Base-by-base conservation (phyloP, 192 early-diverging fungal species). In the Diversispora epigaea region DNA sequence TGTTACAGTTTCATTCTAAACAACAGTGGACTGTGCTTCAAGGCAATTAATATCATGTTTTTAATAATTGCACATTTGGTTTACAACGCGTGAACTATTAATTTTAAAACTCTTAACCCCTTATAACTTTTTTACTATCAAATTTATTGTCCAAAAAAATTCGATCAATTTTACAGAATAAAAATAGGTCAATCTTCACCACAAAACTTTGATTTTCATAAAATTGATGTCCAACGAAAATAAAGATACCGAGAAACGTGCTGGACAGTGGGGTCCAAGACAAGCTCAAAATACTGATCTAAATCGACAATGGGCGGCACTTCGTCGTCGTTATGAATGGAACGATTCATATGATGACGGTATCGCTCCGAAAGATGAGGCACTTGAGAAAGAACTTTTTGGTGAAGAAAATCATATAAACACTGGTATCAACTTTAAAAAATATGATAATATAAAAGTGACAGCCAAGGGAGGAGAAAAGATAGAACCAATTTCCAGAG, bases 371-470 rank as follows among this genome's bases (percentile, higher is more conserved):
- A n/a, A n/a, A 44, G 87, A 94, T 77, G 56, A 79, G 10, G 84
- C 77, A 22, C 74, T 94, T 10, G 92, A 94, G 67, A 54, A 68
- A 9, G 85, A 90, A 43, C 80, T 94, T 15, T 93, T 88, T 71
- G 83, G 85, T 14, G 73, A 78, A 46, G 85, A 74, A 7, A 80
- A 83, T n/a, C 84, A 91, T 19, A 82, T 91, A 17, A 85, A 85
- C 71, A 84, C 87, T 45, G 93, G 93, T 44, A 88, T 93, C 56
- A 93, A 94, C 70, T 94, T 94, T 80, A 80, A 86, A 8, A 90
- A 91, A 50, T 94, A 94, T 77, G 85, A 90, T 21, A 76, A 84
- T 44, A 93, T 94, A 63, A 87, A 89, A 17, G 89, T 90, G 45
- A 82, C 84, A 22, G 86, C 89, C n/a, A 87, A 86, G 41, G 90